These are phyloP conservation scores for Cladosporium phlei DNA, from an alignment of 2,329 filamentous ascomycete genomes.

Conservation along the genomic window DNA sequence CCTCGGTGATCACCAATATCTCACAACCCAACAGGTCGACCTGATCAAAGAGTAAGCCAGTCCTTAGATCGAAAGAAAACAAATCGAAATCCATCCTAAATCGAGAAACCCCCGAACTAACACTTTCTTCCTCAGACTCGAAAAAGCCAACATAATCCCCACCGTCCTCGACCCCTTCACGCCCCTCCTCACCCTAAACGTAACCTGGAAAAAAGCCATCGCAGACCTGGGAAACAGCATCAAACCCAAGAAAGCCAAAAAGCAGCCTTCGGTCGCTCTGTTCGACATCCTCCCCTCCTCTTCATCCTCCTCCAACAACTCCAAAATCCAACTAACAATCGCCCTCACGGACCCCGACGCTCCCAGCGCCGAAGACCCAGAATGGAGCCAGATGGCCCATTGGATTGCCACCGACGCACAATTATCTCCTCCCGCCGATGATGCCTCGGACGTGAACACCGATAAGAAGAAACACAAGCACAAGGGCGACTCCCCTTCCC, in stretches of 20 bases:
- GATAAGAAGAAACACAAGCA: neutral
- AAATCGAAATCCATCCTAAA: neutral
- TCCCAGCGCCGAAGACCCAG: conserved; percentile 48
- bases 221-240: conserved; percentile 54
- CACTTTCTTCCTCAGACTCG: conserved; percentile 18
- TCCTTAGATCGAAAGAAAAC: neutral
- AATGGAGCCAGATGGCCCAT: conserved; percentile 56
- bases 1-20: neutral
- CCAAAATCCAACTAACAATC: conserved; percentile 40
- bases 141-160: conserved; percentile 31
- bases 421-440: conserved; percentile 17
- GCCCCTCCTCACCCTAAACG: conserved; percentile 48
- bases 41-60: conserved; percentile 22
- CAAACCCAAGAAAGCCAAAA: conserved; percentile 39
- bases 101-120: neutral
- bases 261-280: conserved; percentile 36
- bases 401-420: conserved; percentile 44
- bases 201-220: conserved; percentile 42
- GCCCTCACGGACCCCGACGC: conserved; percentile 56
- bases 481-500: too few relatives aligned
- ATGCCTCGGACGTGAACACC: neutral
- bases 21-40: conserved; percentile 12
- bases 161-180: conserved; percentile 56
- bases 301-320: neutral
- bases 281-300: conserved; percentile 17